Evolutionary conservation across 2,329 filamentous ascomycete genomes (phyloP).

Genomic region (Diaporthe vexans): DNA sequence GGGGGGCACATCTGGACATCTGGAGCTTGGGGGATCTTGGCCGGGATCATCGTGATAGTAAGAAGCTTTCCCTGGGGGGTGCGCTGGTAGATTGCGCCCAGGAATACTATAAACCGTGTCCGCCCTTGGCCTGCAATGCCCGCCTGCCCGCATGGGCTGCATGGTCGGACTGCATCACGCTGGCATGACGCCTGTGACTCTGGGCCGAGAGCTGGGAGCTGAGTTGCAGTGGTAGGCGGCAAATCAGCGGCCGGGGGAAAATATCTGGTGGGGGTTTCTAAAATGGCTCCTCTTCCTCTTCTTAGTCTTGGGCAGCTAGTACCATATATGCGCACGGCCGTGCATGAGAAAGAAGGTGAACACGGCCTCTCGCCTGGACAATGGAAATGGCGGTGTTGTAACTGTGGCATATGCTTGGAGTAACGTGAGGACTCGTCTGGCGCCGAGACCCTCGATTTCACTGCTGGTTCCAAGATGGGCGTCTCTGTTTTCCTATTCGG

Average conservation of each 20-base stretch:
- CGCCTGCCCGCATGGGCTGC: background rate
- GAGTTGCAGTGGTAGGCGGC: constrained; percentile 7
- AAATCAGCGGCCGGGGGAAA: background rate
- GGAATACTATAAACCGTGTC: background rate
- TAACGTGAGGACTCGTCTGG: background rate
- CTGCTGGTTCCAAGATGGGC: constrained; percentile 27
- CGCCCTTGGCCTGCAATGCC: constrained; percentile 15
- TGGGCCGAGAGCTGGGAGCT: constrained; percentile 18
- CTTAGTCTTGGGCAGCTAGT: background rate
- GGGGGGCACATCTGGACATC: background rate
- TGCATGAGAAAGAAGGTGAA: background rate
- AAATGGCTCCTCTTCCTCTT: constrained; percentile 10
- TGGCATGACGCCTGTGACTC: constrained; percentile 26
- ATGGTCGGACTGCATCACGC: constrained; percentile 29
- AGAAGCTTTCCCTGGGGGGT: constrained; percentile 12
- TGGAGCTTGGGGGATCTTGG: constrained; percentile 3
- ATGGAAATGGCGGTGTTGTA: background rate
- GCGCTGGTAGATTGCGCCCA: constrained; percentile 15
- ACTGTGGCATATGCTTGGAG: constrained; percentile 4
- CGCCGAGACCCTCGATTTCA: background rate
- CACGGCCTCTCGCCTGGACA: background rate
- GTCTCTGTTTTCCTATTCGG: constrained; percentile 6
- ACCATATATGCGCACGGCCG: constrained; percentile 27
- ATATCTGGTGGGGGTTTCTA: background rate
- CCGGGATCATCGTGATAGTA: constrained; percentile 26